Conservation (phyloP, 257 asterid species). For the Scutellaria galericulata region DNA sequence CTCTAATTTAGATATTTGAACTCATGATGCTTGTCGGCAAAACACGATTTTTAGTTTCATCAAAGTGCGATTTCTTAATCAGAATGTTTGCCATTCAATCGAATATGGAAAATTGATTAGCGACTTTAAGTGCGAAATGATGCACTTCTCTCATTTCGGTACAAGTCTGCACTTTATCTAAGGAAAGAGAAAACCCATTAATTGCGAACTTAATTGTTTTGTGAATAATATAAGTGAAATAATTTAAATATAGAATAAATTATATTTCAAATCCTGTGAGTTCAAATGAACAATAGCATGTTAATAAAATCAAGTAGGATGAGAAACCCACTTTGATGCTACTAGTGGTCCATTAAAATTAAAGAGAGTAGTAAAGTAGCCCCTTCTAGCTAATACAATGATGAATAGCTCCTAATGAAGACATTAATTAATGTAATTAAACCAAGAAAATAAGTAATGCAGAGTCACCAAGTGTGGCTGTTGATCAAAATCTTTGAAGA, state of each 20-base stretch:
- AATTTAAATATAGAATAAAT: too few species aligned
- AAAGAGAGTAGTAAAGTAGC: constrained; percentile 36
- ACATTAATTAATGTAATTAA: neutral
- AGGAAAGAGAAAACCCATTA: neutral
- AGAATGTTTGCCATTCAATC: constrained; percentile 32
- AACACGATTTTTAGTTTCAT: neutral
- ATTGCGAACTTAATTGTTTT: too few species aligned
- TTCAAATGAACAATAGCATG: too few species aligned
- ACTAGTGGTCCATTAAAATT: constrained; percentile 47
- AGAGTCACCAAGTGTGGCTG: neutral
- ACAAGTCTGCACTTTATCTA: constrained; percentile 3
- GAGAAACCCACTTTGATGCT: constrained; percentile 34
- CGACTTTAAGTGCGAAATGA: constrained; percentile 13
- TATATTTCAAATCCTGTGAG: too few species aligned
- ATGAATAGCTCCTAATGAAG: constrained; percentile 37
- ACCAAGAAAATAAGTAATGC: neutral
- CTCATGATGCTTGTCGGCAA: constrained; percentile 40
- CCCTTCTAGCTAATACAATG: constrained; percentile 48
- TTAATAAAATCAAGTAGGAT: constrained; percentile 24
- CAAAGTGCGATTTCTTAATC: constrained; percentile 31
- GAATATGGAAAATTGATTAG: constrained; percentile 1
- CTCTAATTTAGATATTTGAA: constrained; percentile 29
- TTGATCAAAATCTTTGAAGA: constrained; percentile 39
- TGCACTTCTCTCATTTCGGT: neutral
- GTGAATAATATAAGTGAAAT: too few species aligned